Conservation (phyloP, 768 basidiomycete species). For the Aureoboletus auriporus region DNA sequence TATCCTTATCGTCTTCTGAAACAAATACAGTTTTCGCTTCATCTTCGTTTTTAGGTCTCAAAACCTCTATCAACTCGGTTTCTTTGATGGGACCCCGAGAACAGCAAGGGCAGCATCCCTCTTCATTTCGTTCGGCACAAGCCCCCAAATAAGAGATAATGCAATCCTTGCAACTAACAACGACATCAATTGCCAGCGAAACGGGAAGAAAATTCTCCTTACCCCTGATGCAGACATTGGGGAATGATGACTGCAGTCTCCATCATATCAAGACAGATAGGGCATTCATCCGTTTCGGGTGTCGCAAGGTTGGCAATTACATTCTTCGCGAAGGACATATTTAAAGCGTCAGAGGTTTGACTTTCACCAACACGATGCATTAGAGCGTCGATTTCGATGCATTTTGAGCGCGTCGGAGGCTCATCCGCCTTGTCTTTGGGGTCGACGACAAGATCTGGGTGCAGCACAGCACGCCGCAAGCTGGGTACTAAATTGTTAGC, state of each 20-base stretch:
- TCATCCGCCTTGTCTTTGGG: conserved; percentile 38
- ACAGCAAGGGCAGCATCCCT: conserved; percentile 79
- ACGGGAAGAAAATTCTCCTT: conserved; percentile 1
- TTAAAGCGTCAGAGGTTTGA: conserved; percentile 22
- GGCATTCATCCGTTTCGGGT: conserved; percentile 64
- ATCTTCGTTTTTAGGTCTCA: conserved; percentile 31
- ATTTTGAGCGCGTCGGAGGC: conserved; percentile 28
- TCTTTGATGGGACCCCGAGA: conserved; percentile 63
- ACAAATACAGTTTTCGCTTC: neutral
- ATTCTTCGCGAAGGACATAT: conserved; percentile 53
- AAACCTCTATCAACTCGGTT: conserved; percentile 59
- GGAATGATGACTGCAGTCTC: conserved; percentile 68
- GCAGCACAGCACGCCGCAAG: conserved; percentile 87
- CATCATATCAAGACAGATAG: conserved; percentile 78
- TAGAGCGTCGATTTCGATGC: conserved; percentile 56
- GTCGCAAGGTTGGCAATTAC: conserved; percentile 57
- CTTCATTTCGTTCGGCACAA: conserved; percentile 66
- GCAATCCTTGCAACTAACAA: conserved; percentile 82
- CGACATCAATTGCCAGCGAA: neutral
- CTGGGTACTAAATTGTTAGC: conserved; percentile 35
- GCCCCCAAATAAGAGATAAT: conserved; percentile 68
- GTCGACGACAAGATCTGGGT: conserved; percentile 77
- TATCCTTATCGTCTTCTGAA: conserved; percentile 13
- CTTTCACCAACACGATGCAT: conserved; percentile 49
- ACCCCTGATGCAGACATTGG: conserved; percentile 76